phyloP scores from a whole-genome alignment of 2,329 filamentous ascomycete species.

The Verticillium dahliae region DNA sequence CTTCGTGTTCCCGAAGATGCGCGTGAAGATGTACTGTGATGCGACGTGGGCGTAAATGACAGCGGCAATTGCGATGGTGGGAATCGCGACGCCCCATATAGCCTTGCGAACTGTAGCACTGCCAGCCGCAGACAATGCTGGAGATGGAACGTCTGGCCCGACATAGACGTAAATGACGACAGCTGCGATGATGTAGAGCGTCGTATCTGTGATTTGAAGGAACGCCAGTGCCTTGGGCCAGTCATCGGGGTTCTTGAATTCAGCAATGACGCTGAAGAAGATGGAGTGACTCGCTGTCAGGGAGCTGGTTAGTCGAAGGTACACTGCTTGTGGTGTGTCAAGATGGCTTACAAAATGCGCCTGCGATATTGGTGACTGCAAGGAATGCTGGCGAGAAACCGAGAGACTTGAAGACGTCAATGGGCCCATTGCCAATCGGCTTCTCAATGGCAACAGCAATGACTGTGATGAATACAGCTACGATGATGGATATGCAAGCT shows the following conservation, averaged over 20 bases:
- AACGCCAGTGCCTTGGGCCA: conserved; percentile 42
- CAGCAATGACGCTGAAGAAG: conserved; percentile 61
- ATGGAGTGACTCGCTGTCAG: conserved; percentile 47
- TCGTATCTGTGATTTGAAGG: conserved; percentile 51
- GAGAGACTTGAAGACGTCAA: conserved; percentile 27
- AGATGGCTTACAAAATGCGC: conserved; percentile 46
- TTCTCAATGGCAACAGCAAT: conserved; percentile 48
- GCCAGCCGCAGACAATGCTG: conserved; percentile 58
- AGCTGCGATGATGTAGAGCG: conserved; percentile 57
- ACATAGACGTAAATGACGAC: conserved; percentile 63
- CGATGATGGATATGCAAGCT: conserved; percentile 53
- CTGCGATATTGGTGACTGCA: conserved; percentile 56
- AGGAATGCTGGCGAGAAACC: conserved; percentile 45
- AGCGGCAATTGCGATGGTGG: conserved; percentile 64
- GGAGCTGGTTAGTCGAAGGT: conserved; percentile 1
- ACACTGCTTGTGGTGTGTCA: too few relatives aligned
- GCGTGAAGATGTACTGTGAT: conserved; percentile 58
- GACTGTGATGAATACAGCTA: conserved; percentile 57
- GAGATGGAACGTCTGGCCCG: conserved; percentile 54
- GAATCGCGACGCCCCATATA: conserved; percentile 62
- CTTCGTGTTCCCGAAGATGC: conserved; percentile 55
- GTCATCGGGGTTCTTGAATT: conserved; percentile 54
- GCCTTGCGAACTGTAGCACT: conserved; percentile 48
- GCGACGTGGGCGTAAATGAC: conserved; percentile 65
- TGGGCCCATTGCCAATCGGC: conserved; percentile 23